Evolutionary conservation across 192 early-diverging fungal species (phyloP), one percentile per base, ranked within the genome.

Genomic region (Oehlia diaphana): DNA sequence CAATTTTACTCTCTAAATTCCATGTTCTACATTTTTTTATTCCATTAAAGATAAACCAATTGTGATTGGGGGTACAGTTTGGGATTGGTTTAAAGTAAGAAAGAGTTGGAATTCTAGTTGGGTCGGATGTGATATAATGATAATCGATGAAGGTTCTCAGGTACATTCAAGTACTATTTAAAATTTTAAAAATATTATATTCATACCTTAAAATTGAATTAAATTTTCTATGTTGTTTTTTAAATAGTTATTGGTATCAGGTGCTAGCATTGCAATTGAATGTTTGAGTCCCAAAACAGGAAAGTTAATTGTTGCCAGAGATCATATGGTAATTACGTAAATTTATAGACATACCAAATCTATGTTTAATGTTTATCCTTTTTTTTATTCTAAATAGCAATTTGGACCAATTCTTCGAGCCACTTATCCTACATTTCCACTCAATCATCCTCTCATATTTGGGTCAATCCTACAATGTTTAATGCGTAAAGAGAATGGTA

Each of bases 391-490:
- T 39, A 9, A 39, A 7, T 19, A 70, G 68, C 88, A 89, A 78
- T 76, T 89, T 19, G 88, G 88, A 37, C 88, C 88, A 19, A 82
- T 89, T 16, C 72, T 89, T 21, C 61, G 80, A 26, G 84, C 85
- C 49, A 81, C 80, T 2, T 87, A 89, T 65, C 86, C 84, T 16
- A 19, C 74, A 58, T 44, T 78, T 33, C 39, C 74, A 2, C 72
- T 76, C 14, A 71, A 80, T 26, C 78, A 83, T 12, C 80, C 83
- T 23, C 63, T 84, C 9, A 80, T 87, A 35, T 81, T 85, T 31
- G 88, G 88, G 9, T 89, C 88, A 26, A 86, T 89, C 31, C 86
- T 86, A 79, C 85, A 83, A 64, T 87, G 85, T 62, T 76, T 89
- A 33, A 89, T 89, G 88, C 80, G 88, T 37, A 79, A 47, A 39